Evolutionary conservation across 2,329 filamentous ascomycete genomes (phyloP), one percentile per base, ranked within the genome.

Genomic region (Bipolaris sorokiniana): DNA sequence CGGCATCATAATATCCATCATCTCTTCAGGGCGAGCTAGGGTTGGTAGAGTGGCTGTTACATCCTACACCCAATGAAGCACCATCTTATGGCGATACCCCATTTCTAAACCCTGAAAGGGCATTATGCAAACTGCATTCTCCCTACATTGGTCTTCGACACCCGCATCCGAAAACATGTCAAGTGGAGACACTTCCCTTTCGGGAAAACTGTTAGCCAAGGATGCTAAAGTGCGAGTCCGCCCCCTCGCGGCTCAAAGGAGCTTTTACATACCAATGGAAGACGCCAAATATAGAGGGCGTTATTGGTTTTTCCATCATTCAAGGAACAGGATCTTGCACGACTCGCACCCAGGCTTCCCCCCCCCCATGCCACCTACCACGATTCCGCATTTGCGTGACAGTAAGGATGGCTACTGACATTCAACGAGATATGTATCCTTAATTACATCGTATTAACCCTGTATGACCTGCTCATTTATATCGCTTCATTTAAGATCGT

Each of bases 391-490:
- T 13, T 40, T 20, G 42, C 52, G 51, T 62, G 59, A 55, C 50
- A 44, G 53, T 23, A 58, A 52, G 20, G 13, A 22, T 49, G 18
- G 41, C 49, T 44, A 48, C 51, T 54, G 45, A 42, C 51, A 22
- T 16, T 45, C 36, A 68, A 68, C 65, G 70, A 74, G 70, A 31
- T 40, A 49, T 63, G 40, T 59, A 65, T 56, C 33, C 51, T 68
- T 68, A 62, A 72, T 70, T 74, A 61, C 60, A 65, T 59, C 64
- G 64, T 69, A 66, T 58, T 64, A 67, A 68, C 55, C 49, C 58
- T 58, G 54, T 61, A 58, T 67, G 45, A 65, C 62, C 67, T 59
- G 64, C 55, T 51, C 54, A 58, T 61, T 50, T 48, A 49, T 49
- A 58, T 18, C 23, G 54, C 66, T 58, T 68, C 66, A 72, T 73